Evolutionary conservation across 129 eudicot species (phyloP), one percentile per base, ranked within the genome.

Genomic region (Centrapalus pauciflorus): DNA sequence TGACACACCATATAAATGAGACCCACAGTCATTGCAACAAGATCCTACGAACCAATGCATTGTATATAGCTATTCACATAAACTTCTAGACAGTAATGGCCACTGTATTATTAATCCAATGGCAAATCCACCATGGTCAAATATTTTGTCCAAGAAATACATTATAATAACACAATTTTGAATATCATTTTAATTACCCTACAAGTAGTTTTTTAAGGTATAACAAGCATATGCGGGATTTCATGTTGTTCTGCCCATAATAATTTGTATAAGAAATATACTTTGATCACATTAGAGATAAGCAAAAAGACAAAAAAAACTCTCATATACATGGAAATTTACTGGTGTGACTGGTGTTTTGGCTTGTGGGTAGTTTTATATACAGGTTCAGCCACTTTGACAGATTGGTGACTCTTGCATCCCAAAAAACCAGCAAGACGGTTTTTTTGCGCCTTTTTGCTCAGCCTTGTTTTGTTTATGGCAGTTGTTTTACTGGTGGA

Each of bases 331-430:
- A 59, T 60, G 23, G 30, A 37, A 33, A 32, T 33, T 59, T 63
- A 64, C 63, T 0, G 6, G n/a, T 60, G 38, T 48, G 23, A 24
- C 69, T 64, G 45, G 37, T 61, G 81, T 30, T 79, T 75, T 60
- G 61, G 52, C 32, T 76, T 67, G 61, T 56, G 32, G 55, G 55
- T 43, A 13, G 66, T 16, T 56, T 35, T 75, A 23, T 30, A 37
- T 11, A 78, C 65, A 63, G 75, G 54, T 60, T 82, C 76, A 43
- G 72, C 76, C 59, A 82, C 81, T 54, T 72, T 74, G 48, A 82
- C 81, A 4, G 87, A 71, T 75, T 78, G 60, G 27, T 65, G 70
- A 60, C 64, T 70, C 73, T 38, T 70, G 81, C 83, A 82, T 49
- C 81, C 84, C 81, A 82, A 70, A 62, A 78, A 61, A 32, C 78